Conservation (phyloP, 139 green algal genomes). For the Picochlorum sp. region DNA sequence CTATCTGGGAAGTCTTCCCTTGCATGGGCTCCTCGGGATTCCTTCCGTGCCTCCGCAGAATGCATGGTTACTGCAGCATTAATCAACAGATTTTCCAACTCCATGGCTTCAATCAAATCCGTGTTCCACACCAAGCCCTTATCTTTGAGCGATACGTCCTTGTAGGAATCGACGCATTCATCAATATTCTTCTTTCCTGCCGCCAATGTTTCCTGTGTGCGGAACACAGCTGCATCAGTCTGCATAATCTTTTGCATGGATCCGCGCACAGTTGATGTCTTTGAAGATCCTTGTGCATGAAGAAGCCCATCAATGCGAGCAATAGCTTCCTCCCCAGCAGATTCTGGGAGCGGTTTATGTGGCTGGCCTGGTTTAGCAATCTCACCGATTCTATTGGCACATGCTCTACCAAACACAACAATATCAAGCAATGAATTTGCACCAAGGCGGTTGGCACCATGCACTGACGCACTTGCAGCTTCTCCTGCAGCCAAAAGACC, state of each 20-base stretch:
- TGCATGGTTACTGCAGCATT: slow-evolving; percentile 85
- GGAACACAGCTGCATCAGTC: slow-evolving; percentile 93
- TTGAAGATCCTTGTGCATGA: slow-evolving; percentile 64
- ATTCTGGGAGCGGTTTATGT: slow-evolving; percentile 62
- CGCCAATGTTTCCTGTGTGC: slow-evolving; percentile 79
- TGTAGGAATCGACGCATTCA: slow-evolving; percentile 60
- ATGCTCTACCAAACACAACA: slow-evolving; percentile 96
- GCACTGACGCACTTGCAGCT: slow-evolving; percentile 86
- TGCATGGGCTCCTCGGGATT: slow-evolving; percentile 89
- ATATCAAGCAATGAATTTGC: slow-evolving; percentile 99
- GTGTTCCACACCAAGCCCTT: slow-evolving; percentile 85
- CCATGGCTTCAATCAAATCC: slow-evolving; percentile 90
- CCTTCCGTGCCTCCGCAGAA: slow-evolving; percentile 62
- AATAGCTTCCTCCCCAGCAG: slow-evolving; percentile 68
- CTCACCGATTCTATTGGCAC: slow-evolving; percentile 64
- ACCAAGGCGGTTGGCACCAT: slow-evolving; percentile 97
- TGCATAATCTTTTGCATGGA: slow-evolving; percentile 88
- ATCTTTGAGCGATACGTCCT: slow-evolving; percentile 37
- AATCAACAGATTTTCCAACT: slow-evolving; percentile 98
- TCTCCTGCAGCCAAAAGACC: slow-evolving; percentile 93
- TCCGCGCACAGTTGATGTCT: slow-evolving; percentile 65
- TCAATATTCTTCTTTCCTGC: slow-evolving; percentile 84
- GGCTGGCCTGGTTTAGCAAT: slow-evolving; percentile 72
- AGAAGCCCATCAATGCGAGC: slow-evolving; percentile 79
- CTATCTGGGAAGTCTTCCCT: slow-evolving; percentile 91